These are phyloP conservation scores for Blastomyces parvus DNA, from an alignment of 2,329 filamentous ascomycete species.

Conservation along the genomic window DNA sequence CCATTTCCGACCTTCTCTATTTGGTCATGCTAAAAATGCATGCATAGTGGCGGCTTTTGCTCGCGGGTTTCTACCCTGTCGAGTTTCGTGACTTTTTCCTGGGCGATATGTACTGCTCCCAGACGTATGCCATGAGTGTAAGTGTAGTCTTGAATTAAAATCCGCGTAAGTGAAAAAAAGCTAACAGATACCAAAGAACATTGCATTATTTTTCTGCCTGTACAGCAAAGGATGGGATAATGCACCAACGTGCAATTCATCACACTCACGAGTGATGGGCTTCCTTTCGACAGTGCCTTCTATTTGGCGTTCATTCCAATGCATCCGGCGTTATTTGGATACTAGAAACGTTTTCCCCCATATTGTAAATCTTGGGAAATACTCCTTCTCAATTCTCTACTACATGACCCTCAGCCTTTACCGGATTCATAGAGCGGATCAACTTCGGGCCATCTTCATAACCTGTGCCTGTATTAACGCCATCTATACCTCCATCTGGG, in stretches of 20 bases:
- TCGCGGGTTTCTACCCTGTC: slow-evolving; percentile 81
- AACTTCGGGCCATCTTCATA: slow-evolving; percentile 62
- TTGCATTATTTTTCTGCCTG: slow-evolving; percentile 88
- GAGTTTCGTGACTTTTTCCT: slow-evolving; percentile 97
- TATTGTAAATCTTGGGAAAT: slow-evolving; percentile 86
- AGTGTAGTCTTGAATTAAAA: slow-evolving; percentile 40
- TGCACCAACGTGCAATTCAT: slow-evolving; percentile 72
- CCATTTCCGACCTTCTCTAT: background rate
- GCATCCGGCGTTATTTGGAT: slow-evolving; percentile 78
- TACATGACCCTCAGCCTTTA: slow-evolving; percentile 74
- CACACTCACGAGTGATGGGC: slow-evolving; percentile 69
- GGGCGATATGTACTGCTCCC: slow-evolving; percentile 93
- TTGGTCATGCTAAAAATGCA: slow-evolving; percentile 22
- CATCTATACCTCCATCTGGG: slow-evolving; percentile 82
- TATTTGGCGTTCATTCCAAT: slow-evolving; percentile 86
- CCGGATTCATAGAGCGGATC: slow-evolving; percentile 55
- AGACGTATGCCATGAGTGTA: slow-evolving; percentile 82
- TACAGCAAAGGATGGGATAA: slow-evolving; percentile 71
- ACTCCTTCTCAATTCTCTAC: slow-evolving; percentile 70
- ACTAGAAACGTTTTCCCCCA: slow-evolving; percentile 85
- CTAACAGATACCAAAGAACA: slow-evolving; percentile 51
- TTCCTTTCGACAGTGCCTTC: slow-evolving; percentile 77
- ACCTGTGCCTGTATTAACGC: slow-evolving; percentile 72
- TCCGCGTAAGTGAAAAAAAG: background rate
- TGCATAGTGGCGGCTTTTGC: slow-evolving; percentile 65